Percentiles rank a stretch among this genome's conserved stretches.
These are phyloP conservation scores for Clausena lansium DNA, from an alignment of 345 rosid genomes.

Conservation along the genomic window DNA sequence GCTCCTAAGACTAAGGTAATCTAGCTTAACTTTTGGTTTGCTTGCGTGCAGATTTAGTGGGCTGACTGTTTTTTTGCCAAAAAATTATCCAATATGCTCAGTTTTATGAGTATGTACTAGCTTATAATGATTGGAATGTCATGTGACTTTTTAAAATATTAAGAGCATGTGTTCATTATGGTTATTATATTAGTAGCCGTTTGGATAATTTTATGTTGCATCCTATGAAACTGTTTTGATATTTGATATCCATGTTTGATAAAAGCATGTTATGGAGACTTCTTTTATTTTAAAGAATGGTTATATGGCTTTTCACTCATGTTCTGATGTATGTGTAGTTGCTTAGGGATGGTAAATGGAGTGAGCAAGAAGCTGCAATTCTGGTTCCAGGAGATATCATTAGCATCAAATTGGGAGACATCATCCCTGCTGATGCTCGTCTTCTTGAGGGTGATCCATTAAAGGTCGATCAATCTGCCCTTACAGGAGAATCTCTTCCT, in stretches of 20 bases:
- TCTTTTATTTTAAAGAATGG: not conserved
- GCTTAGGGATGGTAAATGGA: conserved; percentile 75
- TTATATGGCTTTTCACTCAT: not conserved
- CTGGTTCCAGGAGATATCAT: conserved; percentile 86
- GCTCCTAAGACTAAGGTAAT: conserved; percentile 76
- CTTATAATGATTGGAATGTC: not conserved
- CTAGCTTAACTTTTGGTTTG: not conserved
- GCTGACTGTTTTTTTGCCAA: not conserved
- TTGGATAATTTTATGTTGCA: not conserved
- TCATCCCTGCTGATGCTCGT: conserved; percentile 92
- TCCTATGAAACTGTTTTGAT: not conserved
- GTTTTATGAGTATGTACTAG: not conserved
- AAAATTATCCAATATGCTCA: not conserved
- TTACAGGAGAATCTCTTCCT: conserved; percentile 64
- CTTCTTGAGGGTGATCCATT: conserved; percentile 84
- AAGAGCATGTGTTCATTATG: not conserved
- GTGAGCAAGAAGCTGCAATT: conserved; percentile 71
- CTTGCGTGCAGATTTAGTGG: not conserved
- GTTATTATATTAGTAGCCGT: not conserved
- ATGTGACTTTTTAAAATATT: not conserved
- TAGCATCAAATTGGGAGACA: conserved; percentile 80
- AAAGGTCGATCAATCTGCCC: conserved; percentile 68
- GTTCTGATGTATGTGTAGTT: conserved; percentile 31
- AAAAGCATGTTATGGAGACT: not conserved
- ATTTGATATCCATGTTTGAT: not conserved